Evolutionary conservation across 139 green algal species (phyloP), one percentile per base, ranked within the genome.

Genomic region (Coelastrella sp.): DNA sequence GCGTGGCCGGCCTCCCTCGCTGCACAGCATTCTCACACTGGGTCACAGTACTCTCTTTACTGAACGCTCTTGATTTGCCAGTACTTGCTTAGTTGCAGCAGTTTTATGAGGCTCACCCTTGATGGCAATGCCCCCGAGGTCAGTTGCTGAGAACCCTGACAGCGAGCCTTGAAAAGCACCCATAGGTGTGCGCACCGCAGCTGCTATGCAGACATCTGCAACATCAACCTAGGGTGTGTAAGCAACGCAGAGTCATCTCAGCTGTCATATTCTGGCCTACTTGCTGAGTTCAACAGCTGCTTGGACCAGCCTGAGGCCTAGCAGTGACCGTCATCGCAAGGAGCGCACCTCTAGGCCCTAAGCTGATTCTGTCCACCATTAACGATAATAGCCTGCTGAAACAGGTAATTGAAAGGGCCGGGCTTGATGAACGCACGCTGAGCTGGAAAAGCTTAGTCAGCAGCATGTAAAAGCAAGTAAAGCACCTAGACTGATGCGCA

Each of bases 61-160:
- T n/a, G n/a, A n/a, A n/a, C n/a, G n/a, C n/a, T n/a, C n/a, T n/a
- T n/a, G n/a, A n/a, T n/a, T n/a, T n/a, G n/a, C n/a, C n/a, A n/a
- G n/a, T n/a, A n/a, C n/a, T n/a, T n/a, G n/a, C n/a, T 66, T 30
- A 23, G 57, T 19, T 23, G 45, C 11, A 23, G 45, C 45, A 0
- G 38, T 40, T 40, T 34, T 19, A 64, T 37, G 13, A 40, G 40
- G 37, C 67, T 35, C 37, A 90, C 89, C 96, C 72, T 90, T 85
- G 84, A 98, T 98, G 9, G 94, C 96, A 1, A 93, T 30, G 3
- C 81, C 64, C 0, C 96, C 96, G 6, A 98, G 89, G n/a, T 96
- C 83, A 11, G 92, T 90, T 25, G 95, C 95, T 13, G 92, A 88
- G 6, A 97, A 77, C 0, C 75, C 66, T 0, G 89, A 87, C 13